Evolutionary conservation across 805 yeast genomes (phyloP).

Genomic region (Pichia heedii): DNA sequence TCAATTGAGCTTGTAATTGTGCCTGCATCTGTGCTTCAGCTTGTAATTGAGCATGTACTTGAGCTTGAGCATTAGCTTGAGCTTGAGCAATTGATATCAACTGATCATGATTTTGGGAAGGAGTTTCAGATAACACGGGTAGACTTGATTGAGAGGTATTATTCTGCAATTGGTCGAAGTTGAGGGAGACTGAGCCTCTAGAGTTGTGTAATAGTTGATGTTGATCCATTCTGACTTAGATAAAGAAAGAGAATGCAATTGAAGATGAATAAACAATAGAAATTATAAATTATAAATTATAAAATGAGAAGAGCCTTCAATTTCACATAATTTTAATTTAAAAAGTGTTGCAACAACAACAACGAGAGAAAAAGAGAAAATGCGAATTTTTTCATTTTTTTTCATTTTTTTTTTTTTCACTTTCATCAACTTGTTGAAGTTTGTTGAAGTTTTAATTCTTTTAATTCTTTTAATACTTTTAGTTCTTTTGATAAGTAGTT

Average conservation of each 20-base stretch:
- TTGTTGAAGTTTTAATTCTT: too few relatives aligned
- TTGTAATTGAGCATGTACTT: not conserved
- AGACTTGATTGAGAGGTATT: too few relatives aligned
- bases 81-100: not conserved
- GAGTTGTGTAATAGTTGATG: conserved; percentile 11
- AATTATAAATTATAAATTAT: too few relatives aligned
- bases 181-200: conserved; percentile 8
- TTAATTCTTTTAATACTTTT: too few relatives aligned
- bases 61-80: conserved; percentile 1
- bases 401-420: not conserved
- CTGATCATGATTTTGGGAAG: not conserved
- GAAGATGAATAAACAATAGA: not conserved
- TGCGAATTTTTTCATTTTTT: not conserved
- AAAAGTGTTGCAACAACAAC: too few relatives aligned
- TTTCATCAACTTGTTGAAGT: not conserved
- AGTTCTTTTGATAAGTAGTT: too few relatives aligned
- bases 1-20: not conserved
- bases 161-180: conserved; percentile 7
- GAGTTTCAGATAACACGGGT: too few relatives aligned
- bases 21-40: too few relatives aligned
- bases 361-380: too few relatives aligned
- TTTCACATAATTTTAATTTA: too few relatives aligned
- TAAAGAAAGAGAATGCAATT: not conserved
- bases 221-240: conserved; percentile 4
- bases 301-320: too few relatives aligned